These are phyloP conservation scores for Combretum micranthum DNA, from an alignment of 345 rosid genomes.

Conservation along the genomic window DNA sequence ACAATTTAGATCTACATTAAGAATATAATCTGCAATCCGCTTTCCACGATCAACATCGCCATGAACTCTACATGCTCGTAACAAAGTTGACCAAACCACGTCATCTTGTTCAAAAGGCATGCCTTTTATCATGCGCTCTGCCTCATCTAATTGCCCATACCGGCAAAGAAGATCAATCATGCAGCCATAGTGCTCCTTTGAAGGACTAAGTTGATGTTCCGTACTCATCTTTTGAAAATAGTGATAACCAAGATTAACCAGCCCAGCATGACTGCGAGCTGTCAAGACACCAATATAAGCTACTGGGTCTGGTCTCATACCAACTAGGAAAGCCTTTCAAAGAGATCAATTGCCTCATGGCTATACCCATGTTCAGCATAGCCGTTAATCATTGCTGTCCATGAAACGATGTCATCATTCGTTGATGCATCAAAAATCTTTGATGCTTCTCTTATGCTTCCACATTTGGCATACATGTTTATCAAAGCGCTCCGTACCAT, in stretches of 20 bases:
- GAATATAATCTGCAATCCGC: slow-evolving; percentile 50
- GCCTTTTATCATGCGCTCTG: slow-evolving; percentile 59
- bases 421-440: too few species aligned
- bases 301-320: too few species aligned
- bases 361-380: slow-evolving; percentile 86
- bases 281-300: too few species aligned
- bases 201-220: slow-evolving; percentile 38
- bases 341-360: slow-evolving; percentile 61
- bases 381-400: slow-evolving; percentile 90
- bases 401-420: too few species aligned
- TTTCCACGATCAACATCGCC: slow-evolving; percentile 61
- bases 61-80: slow-evolving; percentile 54
- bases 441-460: too few species aligned
- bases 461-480: too few species aligned
- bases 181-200: slow-evolving; percentile 86
- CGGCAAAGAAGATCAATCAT: slow-evolving; percentile 86
- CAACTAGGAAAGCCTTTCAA: slow-evolving; percentile 48
- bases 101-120: too few species aligned
- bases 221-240: slow-evolving; percentile 61
- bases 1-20: too few species aligned
- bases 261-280: too few species aligned
- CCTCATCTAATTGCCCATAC: slow-evolving; percentile 65
- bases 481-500: too few species aligned
- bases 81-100: too few species aligned
- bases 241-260: too few species aligned